Percentiles rank a stretch among this genome's conserved stretches.
Conservation (phyloP, 2,329 filamentous ascomycete genomes). For the Fusarium annulatum region DNA sequence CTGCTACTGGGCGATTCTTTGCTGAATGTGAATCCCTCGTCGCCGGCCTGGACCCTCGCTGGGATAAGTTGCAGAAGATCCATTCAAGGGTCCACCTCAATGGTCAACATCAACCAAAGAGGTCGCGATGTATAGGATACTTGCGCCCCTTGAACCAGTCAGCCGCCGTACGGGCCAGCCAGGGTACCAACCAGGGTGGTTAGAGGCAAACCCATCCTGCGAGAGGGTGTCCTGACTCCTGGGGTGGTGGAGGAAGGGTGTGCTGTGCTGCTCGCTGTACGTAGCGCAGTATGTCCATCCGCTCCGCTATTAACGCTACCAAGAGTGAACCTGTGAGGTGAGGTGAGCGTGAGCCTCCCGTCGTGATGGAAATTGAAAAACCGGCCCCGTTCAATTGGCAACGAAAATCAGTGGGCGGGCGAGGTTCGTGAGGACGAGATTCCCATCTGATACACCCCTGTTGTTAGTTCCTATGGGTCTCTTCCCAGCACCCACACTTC, state of each 20-base stretch:
- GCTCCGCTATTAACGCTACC: slow-evolving; percentile 19
- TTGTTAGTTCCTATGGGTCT: slow-evolving; percentile 31
- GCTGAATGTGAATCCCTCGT: slow-evolving; percentile 14
- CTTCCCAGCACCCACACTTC: slow-evolving; percentile 32
- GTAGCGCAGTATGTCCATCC: background rate
- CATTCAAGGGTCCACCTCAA: slow-evolving; percentile 30
- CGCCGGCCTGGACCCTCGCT: slow-evolving; percentile 33
- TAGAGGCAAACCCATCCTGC: slow-evolving; percentile 25
- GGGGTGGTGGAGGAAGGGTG: slow-evolving; percentile 20
- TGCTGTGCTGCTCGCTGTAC: slow-evolving; percentile 5
- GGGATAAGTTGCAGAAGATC: slow-evolving; percentile 38
- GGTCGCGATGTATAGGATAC: slow-evolving; percentile 40
- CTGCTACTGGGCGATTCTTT: slow-evolving; percentile 39
- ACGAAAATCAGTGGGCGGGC: slow-evolving; percentile 26
- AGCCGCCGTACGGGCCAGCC: slow-evolving; percentile 38
- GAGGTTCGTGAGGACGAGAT: slow-evolving; percentile 24
- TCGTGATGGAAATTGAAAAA: slow-evolving; percentile 27
- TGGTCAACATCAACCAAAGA: slow-evolving; percentile 15
- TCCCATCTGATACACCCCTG: slow-evolving; percentile 35
- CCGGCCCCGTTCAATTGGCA: slow-evolving; percentile 23
- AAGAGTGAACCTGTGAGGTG: background rate
- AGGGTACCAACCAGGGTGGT: slow-evolving; percentile 42
- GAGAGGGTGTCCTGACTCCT: slow-evolving; percentile 28
- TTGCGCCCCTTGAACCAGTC: slow-evolving; percentile 37
- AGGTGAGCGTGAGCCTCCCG: slow-evolving; percentile 18